Conservation (phyloP, 768 basidiomycete genomes). For the Mycena haematopus region DNA sequence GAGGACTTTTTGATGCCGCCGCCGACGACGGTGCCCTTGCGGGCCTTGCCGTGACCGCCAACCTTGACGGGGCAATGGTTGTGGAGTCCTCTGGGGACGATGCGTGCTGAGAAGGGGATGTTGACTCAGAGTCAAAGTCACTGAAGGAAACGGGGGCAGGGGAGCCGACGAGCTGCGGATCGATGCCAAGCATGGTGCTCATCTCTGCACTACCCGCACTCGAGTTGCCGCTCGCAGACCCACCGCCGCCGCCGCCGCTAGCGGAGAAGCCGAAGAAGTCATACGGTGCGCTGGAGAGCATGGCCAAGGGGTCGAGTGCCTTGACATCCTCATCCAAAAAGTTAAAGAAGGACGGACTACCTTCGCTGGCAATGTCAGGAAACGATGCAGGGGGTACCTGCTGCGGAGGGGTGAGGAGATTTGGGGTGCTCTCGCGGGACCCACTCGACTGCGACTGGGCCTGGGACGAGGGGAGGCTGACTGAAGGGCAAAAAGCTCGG, state of each 20-base stretch:
- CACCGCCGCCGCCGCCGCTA: slow-evolving; percentile 34
- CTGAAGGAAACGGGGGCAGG: slow-evolving; percentile 47
- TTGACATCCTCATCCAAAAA: slow-evolving; percentile 56
- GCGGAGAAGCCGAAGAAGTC: slow-evolving; percentile 46
- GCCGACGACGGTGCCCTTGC: slow-evolving; percentile 73
- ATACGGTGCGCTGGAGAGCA: slow-evolving; percentile 38
- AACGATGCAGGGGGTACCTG: slow-evolving; percentile 40
- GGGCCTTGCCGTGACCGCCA: slow-evolving; percentile 64
- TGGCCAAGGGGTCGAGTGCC: slow-evolving; percentile 36
- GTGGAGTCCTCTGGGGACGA: slow-evolving; percentile 40
- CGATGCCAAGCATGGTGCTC: slow-evolving; percentile 52
- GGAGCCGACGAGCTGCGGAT: slow-evolving; percentile 79
- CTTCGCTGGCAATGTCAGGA: slow-evolving; percentile 42
- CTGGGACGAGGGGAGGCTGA: slow-evolving; percentile 30
- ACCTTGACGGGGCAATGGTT: slow-evolving; percentile 62
- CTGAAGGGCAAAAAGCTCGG: slow-evolving; percentile 56
- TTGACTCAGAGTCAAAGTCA: slow-evolving; percentile 44
- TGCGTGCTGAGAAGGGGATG: background rate
- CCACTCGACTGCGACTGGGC: slow-evolving; percentile 47
- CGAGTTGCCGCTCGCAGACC: slow-evolving; percentile 23
- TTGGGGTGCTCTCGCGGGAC: slow-evolving; percentile 52
- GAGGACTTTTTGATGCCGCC: slow-evolving; percentile 73
- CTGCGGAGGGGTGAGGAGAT: slow-evolving; percentile 57
- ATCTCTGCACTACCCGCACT: slow-evolving; percentile 1
- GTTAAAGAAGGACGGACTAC: slow-evolving; percentile 43